Evolutionary conservation across 1,139 yeast genomes (phyloP).

Genomic region (Debaryomyces robertsiae): DNA sequence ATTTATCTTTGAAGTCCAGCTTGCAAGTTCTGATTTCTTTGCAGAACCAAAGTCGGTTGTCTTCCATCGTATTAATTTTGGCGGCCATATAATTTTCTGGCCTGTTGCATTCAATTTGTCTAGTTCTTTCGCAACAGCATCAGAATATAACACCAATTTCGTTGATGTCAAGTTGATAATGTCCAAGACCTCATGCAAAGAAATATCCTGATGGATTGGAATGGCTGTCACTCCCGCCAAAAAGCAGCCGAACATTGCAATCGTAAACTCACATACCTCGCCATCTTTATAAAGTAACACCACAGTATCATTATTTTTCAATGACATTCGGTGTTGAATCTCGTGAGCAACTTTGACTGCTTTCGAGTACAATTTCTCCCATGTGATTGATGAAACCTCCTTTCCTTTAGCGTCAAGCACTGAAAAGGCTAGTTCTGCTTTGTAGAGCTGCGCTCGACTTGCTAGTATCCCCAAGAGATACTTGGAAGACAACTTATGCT

Average conservation of each 20-base stretch:
- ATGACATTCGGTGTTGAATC: slow-evolving; percentile 66
- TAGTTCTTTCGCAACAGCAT: slow-evolving; percentile 68
- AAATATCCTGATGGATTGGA: slow-evolving; percentile 79
- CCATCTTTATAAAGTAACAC: slow-evolving; percentile 79
- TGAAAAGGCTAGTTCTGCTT: slow-evolving; percentile 70
- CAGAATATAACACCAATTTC: slow-evolving; percentile 80
- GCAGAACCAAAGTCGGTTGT: slow-evolving; percentile 88
- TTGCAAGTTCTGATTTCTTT: slow-evolving; percentile 39
- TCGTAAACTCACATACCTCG: slow-evolving; percentile 82
- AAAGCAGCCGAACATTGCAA: slow-evolving; percentile 89
- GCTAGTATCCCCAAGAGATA: slow-evolving; percentile 73
- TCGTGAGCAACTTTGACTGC: slow-evolving; percentile 91
- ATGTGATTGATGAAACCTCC: slow-evolving; percentile 72
- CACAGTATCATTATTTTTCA: slow-evolving; percentile 82
- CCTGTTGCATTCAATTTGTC: slow-evolving; percentile 55
- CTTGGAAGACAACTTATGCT: slow-evolving; percentile 37
- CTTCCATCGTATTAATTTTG: slow-evolving; percentile 65
- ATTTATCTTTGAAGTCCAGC: slow-evolving; percentile 30
- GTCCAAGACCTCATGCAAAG: slow-evolving; percentile 65
- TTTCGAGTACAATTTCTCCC: slow-evolving; percentile 86
- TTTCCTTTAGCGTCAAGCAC: slow-evolving; percentile 79
- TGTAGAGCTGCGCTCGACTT: slow-evolving; percentile 67
- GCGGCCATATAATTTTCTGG: slow-evolving; percentile 43
- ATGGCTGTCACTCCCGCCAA: slow-evolving; percentile 94
- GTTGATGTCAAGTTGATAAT: slow-evolving; percentile 76